Percentiles rank a stretch among this genome's conserved stretches.
phyloP scores from a whole-genome alignment of 2,329 filamentous ascomycete genomes.

The Corinectria fuckeliana region DNA sequence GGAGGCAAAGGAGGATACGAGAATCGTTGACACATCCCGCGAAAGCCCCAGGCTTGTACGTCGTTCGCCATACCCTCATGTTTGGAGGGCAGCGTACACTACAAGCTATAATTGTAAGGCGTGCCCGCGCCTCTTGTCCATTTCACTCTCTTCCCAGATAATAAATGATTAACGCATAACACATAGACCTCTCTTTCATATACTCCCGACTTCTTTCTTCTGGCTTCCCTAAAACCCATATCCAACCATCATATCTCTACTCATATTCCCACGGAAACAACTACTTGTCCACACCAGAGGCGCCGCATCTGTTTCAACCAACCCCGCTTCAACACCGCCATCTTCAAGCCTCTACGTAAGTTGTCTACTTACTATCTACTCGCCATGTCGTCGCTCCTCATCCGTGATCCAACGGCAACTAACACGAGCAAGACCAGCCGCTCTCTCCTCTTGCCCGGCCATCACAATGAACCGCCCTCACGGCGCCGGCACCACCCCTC shows the following conservation, averaged over 20 bases:
- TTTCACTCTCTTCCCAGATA: no score
- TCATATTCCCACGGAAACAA: no score
- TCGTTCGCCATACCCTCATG: neutral
- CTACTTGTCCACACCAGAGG: neutral
- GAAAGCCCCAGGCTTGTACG: neutral
- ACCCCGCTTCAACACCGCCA: neutral
- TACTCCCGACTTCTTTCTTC: no score
- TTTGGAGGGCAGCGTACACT: no score
- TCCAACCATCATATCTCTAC: no score
- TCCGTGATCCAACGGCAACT: neutral
- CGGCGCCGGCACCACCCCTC: neutral
- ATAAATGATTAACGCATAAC: no score
- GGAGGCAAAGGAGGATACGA: neutral
- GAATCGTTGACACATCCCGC: neutral
- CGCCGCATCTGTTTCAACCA: neutral
- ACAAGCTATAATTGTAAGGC: no score
- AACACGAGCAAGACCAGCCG: neutral
- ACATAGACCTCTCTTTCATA: no score
- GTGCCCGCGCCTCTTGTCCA: no score
- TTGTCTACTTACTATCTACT: neutral
- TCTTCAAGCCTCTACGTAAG: neutral
- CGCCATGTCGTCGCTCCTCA: neutral
- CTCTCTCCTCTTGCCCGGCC: neutral
- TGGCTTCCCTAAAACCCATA: no score
- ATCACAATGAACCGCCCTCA: constrained; percentile 6